Conservation (phyloP, 2,329 filamentous ascomycete genomes). For the Trichoderma sp. region DNA sequence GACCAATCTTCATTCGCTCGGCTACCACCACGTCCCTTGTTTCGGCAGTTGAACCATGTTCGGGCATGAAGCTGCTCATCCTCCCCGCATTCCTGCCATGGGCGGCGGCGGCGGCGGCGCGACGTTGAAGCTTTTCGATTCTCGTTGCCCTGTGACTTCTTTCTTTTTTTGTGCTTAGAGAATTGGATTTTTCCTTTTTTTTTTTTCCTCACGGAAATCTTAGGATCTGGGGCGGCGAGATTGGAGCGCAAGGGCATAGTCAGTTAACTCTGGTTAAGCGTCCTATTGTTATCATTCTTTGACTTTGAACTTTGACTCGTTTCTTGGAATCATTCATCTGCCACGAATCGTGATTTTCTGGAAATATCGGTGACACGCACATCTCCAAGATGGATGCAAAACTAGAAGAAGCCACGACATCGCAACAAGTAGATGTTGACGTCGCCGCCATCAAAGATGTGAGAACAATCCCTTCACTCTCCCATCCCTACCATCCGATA, state of each 20-base stretch:
- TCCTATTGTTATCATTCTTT: background rate
- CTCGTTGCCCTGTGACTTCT: background rate
- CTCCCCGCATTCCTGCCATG: slow-evolving; percentile 2
- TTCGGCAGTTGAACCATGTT: slow-evolving; percentile 8
- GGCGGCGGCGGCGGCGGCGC: background rate
- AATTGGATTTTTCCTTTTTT: background rate
- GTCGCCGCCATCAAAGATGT: slow-evolving; percentile 14
- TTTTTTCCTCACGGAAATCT: background rate
- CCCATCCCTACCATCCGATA: background rate
- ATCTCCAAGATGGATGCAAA: slow-evolving; percentile 14
- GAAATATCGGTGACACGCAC: background rate
- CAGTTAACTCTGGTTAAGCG: background rate
- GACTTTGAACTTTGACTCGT: too few species aligned
- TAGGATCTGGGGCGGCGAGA: background rate
- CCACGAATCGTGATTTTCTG: background rate
- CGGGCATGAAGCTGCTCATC: background rate
- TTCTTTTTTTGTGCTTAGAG: background rate
- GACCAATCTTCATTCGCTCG: background rate
- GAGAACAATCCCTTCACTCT: background rate
- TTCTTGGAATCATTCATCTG: background rate
- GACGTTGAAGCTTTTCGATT: background rate
- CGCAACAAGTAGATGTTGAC: slow-evolving; percentile 8
- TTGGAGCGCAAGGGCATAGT: background rate
- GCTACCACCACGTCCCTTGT: background rate
- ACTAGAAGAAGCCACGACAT: background rate